These are phyloP conservation scores for Sarocladium oryzae DNA, from an alignment of 2,329 filamentous ascomycete species.

Conservation along the genomic window DNA sequence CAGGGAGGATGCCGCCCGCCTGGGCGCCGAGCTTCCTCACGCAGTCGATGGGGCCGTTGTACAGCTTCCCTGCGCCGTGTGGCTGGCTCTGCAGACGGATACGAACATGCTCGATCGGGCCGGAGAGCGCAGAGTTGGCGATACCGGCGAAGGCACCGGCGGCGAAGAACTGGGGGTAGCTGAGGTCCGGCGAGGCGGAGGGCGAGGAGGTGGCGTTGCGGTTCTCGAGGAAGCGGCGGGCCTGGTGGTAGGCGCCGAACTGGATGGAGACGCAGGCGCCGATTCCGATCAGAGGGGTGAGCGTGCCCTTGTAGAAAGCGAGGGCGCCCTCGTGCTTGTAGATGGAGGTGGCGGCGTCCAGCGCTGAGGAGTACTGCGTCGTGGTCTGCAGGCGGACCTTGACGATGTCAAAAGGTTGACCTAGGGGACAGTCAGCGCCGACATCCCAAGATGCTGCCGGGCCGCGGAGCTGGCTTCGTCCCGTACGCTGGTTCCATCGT, in stretches of 20 bases:
- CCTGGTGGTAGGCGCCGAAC: conserved; percentile 94
- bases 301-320: conserved; percentile 97
- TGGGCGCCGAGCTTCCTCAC: conserved; percentile 69
- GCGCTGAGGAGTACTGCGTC: conserved; percentile 69
- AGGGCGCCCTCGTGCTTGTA: conserved; percentile 79
- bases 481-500: no score
- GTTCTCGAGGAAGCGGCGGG: conserved; percentile 77
- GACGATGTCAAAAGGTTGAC: conserved; percentile 80
- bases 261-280: conserved; percentile 97
- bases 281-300: conserved; percentile 91
- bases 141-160: conserved; percentile 89
- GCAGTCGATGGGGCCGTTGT: conserved; percentile 82
- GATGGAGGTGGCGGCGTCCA: conserved; percentile 77
- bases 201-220: conserved; percentile 54
- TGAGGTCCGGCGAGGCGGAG: conserved; percentile 46
- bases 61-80: conserved; percentile 72
- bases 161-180: conserved; percentile 81
- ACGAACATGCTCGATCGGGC: conserved; percentile 93
- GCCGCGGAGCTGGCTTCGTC: not conserved
- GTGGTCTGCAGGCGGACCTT: conserved; percentile 95
- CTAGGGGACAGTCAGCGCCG: conserved; percentile 27
- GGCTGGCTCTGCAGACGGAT: conserved; percentile 96
- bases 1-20: conserved; percentile 54
- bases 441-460: not conserved
- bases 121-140: conserved; percentile 80